Evolutionary conservation across 2,329 filamentous ascomycete genomes (phyloP).

Genomic region (Diaporthe longicolla): DNA sequence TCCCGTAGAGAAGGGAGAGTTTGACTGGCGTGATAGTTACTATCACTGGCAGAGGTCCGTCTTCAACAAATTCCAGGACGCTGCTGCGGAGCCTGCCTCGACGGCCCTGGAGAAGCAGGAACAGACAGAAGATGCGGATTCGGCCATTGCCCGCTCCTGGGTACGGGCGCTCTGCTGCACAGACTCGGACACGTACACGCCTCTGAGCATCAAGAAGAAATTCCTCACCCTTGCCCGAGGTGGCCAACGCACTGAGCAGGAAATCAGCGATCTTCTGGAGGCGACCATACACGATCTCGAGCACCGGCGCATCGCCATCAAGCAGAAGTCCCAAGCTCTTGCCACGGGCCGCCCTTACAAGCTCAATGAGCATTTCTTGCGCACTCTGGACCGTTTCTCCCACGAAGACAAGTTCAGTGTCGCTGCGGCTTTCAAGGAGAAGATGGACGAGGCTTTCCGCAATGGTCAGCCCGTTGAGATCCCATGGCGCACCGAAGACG

Average conservation of each 20-base stretch:
- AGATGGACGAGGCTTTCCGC: constrained; percentile 70
- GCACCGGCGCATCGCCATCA: constrained; percentile 68
- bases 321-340: constrained; percentile 71
- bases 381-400: constrained; percentile 69
- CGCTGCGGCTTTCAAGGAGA: constrained; percentile 71
- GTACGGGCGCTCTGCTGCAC: constrained; percentile 72
- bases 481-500: constrained; percentile 72
- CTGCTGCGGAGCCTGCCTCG: constrained; percentile 63
- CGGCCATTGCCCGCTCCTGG: constrained; percentile 68
- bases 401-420: constrained; percentile 68
- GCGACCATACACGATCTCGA: constrained; percentile 64
- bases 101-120: constrained; percentile 48
- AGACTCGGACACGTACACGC: constrained; percentile 62
- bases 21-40: constrained; percentile 70
- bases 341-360: constrained; percentile 73
- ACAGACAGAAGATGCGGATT: constrained; percentile 42
- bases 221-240: constrained; percentile 63
- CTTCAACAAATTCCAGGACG: constrained; percentile 69
- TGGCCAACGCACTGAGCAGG: constrained; percentile 49
- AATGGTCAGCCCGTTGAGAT: constrained; percentile 59
- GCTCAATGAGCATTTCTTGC: constrained; percentile 71
- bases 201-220: constrained; percentile 63
- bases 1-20: constrained; percentile 49
- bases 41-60: constrained; percentile 68
- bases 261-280: constrained; percentile 61